These are phyloP conservation scores for Suaeda aralocaspica DNA, from an alignment of 148 eudicot species.

Conservation along the genomic window DNA sequence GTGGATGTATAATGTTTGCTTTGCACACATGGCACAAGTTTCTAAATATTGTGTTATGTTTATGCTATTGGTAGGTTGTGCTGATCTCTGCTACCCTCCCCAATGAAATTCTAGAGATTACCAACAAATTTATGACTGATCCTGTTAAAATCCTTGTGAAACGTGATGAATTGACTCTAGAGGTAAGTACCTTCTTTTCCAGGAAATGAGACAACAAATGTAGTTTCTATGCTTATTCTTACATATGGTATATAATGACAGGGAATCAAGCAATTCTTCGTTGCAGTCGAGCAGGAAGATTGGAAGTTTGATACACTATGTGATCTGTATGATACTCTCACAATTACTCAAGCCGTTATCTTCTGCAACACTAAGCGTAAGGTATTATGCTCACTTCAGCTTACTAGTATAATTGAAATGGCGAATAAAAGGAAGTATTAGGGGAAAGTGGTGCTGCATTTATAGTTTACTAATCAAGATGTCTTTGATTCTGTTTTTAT, in stretches of 20 bases:
- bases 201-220: not conserved
- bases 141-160: slow-evolving; percentile 93
- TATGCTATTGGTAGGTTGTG: slow-evolving; percentile 50
- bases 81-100: slow-evolving; percentile 96
- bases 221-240: not conserved
- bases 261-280: slow-evolving; percentile 98
- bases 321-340: slow-evolving; percentile 93
- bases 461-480: too few species aligned
- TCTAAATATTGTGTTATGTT: slow-evolving; percentile 4
- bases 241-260: slow-evolving; percentile 27
- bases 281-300: slow-evolving; percentile 92
- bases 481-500: not conserved
- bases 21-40: not conserved
- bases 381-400: slow-evolving; percentile 33
- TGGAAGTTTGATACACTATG: slow-evolving; percentile 96
- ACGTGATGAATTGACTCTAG: slow-evolving; percentile 98
- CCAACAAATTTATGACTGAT: slow-evolving; percentile 96
- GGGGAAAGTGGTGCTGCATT: too few species aligned
- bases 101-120: slow-evolving; percentile 94
- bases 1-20: not conserved
- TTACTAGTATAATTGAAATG: not conserved
- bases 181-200: slow-evolving; percentile 38
- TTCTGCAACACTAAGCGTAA: slow-evolving; percentile 93
- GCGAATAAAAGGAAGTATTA: too few species aligned
- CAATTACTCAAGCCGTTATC: slow-evolving; percentile 94